These are phyloP conservation scores for Soucietia sequanensis DNA, from an alignment of 805 yeast species.

Conservation along the genomic window DNA sequence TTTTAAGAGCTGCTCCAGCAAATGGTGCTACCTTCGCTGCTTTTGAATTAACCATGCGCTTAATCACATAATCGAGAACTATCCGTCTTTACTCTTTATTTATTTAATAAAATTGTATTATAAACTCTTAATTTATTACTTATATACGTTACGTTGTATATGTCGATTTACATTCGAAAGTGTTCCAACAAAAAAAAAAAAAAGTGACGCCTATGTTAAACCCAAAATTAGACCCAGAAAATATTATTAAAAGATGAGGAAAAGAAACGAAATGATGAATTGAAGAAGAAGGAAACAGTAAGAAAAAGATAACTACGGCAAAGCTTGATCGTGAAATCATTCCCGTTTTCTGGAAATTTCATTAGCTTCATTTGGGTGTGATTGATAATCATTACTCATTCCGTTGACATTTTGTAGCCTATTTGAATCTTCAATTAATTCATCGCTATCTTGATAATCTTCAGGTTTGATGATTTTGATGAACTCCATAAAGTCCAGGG, in stretches of 20 bases:
- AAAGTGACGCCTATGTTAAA: too few species aligned
- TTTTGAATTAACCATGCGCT: slow-evolving; percentile 85
- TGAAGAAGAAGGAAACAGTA: too few species aligned
- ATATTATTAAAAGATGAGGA: too few species aligned
- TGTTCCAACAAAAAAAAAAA: too few species aligned
- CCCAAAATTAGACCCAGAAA: too few species aligned
- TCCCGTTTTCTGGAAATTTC: background rate
- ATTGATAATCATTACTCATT: background rate
- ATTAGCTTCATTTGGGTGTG: background rate
- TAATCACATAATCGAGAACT: too few species aligned
- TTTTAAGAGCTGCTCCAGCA: slow-evolving; percentile 96
- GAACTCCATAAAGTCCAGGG: slow-evolving; percentile 41
- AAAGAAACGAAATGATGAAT: too few species aligned
- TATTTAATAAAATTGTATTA: too few species aligned
- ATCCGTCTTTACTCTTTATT: too few species aligned
- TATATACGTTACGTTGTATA: background rate
- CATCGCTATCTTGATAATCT: slow-evolving; percentile 26
- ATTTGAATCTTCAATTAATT: slow-evolving; percentile 1
- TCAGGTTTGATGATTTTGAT: slow-evolving; percentile 35
- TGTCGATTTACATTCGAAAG: background rate
- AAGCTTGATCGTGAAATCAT: background rate
- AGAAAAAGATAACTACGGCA: background rate
- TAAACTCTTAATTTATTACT: slow-evolving; percentile 14
- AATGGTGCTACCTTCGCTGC: slow-evolving; percentile 96
- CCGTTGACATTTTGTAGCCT: background rate